Percentiles rank a stretch among this genome's conserved stretches.
Evolutionary conservation across 164 flowering plant species (phyloP).

Genomic region (Malania oleifera): DNA sequence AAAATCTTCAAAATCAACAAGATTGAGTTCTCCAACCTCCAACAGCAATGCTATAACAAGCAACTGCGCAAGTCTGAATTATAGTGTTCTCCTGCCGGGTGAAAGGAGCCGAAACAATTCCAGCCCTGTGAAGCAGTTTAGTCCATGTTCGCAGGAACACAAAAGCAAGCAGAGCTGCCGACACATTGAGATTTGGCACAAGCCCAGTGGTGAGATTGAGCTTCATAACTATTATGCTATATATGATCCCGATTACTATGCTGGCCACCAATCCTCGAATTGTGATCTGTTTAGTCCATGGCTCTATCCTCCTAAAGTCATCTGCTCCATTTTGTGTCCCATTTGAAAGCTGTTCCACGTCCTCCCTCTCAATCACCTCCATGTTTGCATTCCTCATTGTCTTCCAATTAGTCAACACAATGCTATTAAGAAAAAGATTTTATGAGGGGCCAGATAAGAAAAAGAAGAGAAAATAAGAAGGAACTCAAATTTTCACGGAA

Average conservation of each 20-base stretch:
- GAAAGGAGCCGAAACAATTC: conserved; percentile 37
- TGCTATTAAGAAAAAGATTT: too few relatives aligned
- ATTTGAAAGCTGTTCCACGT: conserved; percentile 1
- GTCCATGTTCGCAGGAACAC: conserved; percentile 55
- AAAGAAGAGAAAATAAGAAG: too few relatives aligned
- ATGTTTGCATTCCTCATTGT: conserved; percentile 8
- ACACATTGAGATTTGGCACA: conserved; percentile 57
- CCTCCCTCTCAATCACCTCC: conserved; percentile 23
- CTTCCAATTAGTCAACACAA: too few relatives aligned
- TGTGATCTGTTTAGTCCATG: conserved; percentile 50
- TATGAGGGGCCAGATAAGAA: too few relatives aligned
- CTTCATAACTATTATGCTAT: conserved; percentile 63
- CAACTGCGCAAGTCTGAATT: conserved; percentile 65
- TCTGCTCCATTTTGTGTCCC: conserved; percentile 7
- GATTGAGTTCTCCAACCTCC: conserved; percentile 36
- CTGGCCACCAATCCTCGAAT: conserved; percentile 49
- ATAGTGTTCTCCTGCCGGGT: conserved; percentile 65
- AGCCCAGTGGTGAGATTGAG: conserved; percentile 64
- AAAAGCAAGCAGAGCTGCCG: conserved; percentile 61
- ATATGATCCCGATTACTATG: conserved; percentile 42
- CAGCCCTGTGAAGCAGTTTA: conserved; percentile 36
- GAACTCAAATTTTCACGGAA: too few relatives aligned
- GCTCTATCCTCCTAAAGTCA: conserved; percentile 20
- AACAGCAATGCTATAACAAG: conserved; percentile 60
- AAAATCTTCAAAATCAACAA: neutral